Percentiles rank a stretch among this genome's conserved stretches.
phyloP scores from a whole-genome alignment of 2,329 filamentous ascomycete species.

The Pseudodiploospora longispora region DNA sequence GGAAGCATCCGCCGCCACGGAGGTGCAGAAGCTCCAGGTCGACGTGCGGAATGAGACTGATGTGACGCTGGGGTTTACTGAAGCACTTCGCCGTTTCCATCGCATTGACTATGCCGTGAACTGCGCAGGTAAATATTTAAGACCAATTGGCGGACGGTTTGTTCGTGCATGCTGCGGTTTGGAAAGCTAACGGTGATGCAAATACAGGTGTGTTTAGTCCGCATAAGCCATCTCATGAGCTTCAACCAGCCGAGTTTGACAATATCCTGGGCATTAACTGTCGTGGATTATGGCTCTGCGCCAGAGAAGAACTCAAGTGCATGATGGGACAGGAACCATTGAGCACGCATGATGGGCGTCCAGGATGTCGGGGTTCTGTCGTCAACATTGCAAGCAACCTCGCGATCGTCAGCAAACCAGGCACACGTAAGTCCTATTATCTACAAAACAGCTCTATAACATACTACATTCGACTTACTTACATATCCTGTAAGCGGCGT shows the following conservation, averaged over 20 bases:
- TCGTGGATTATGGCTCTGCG: conserved; percentile 36
- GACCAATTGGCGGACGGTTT: conserved; percentile 14
- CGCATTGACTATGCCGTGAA: conserved; percentile 40
- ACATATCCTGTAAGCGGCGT: conserved; percentile 25
- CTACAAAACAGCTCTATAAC: too few relatives aligned
- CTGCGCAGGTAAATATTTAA: conserved; percentile 25
- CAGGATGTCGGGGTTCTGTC: conserved; percentile 26
- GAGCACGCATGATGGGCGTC: conserved; percentile 34
- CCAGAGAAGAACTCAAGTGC: conserved; percentile 30
- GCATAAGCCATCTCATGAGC: conserved; percentile 26
- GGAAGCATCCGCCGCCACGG: too few relatives aligned
- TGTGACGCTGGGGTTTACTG: conserved; percentile 3
- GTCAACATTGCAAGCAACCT: conserved; percentile 38
- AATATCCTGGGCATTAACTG: conserved; percentile 34
- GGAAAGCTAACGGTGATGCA: background rate
- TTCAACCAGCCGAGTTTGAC: conserved; percentile 31
- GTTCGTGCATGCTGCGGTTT: background rate
- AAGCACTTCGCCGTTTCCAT: conserved; percentile 25
- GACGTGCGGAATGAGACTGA: too few relatives aligned
- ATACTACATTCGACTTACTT: too few relatives aligned
- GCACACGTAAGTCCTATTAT: conserved; percentile 26
- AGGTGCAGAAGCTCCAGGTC: too few relatives aligned
- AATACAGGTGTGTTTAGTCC: conserved; percentile 29
- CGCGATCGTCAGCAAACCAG: conserved; percentile 32
- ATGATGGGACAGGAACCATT: conserved; percentile 37